Percentiles rank a stretch among this genome's conserved stretches.
Conservation (phyloP, 2,329 filamentous ascomycete genomes). For the Phyllosticta ampelicida region DNA sequence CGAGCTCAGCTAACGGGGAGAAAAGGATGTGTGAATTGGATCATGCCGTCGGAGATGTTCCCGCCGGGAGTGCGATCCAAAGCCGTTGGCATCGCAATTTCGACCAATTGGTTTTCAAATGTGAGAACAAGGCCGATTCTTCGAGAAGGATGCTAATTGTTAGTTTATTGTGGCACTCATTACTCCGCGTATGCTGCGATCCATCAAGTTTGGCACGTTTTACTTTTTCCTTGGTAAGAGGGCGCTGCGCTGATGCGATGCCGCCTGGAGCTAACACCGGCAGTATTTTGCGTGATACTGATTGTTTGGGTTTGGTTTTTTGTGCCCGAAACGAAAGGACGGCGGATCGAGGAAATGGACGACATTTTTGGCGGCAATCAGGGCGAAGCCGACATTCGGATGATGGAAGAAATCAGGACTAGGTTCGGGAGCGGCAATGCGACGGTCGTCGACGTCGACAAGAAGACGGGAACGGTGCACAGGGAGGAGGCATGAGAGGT, state of each 20-base stretch:
- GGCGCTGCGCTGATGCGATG: not conserved
- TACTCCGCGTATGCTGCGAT: not conserved
- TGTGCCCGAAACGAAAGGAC: conserved; percentile 44
- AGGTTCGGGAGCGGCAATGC: not conserved
- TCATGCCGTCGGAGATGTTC: not conserved
- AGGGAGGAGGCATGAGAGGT: not conserved
- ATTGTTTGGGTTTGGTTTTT: conserved; percentile 47
- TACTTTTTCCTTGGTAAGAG: not conserved
- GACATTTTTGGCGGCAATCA: conserved; percentile 47
- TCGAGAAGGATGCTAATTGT: not conserved
- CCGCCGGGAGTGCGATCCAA: not conserved
- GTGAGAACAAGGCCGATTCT: not conserved
- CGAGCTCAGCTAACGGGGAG: not conserved
- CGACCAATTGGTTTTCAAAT: not conserved
- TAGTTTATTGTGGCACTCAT: not conserved
- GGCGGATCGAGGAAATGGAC: conserved; percentile 49
- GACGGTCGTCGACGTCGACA: not conserved
- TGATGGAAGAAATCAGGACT: not conserved
- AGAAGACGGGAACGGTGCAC: not conserved
- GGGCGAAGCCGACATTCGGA: not conserved
- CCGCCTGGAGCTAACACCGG: not conserved
- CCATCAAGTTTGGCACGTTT: not conserved
- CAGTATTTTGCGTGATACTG: conserved; percentile 13
- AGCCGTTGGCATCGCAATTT: not conserved
- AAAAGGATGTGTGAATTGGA: not conserved